A percentile compares a stretch with the other conserved stretches of the same genome.
These are phyloP conservation scores for Alectoria sarmentosa DNA, from an alignment of 495 filamentous ascomycete species.

Conservation along the genomic window DNA sequence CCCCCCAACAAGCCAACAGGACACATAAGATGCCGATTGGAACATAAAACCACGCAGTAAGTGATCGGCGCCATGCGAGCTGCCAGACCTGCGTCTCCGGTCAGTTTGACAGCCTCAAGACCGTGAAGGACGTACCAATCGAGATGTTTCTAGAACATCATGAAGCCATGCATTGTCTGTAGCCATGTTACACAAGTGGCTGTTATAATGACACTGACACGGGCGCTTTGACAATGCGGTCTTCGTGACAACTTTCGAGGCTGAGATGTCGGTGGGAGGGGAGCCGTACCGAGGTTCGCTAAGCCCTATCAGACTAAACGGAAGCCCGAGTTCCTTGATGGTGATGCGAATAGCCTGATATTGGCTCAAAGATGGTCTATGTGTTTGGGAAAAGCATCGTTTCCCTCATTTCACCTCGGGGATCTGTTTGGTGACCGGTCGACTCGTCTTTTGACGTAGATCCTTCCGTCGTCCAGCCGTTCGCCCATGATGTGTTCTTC, in stretches of 20 bases:
- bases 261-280: background rate
- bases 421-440: slow-evolving; percentile 9
- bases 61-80: slow-evolving; percentile 31
- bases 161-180: background rate
- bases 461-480: slow-evolving; percentile 24
- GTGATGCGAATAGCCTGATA: background rate
- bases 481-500: slow-evolving; percentile 27
- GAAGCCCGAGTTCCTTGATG: background rate
- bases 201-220: background rate
- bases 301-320: slow-evolving; percentile 5
- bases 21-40: slow-evolving; percentile 41
- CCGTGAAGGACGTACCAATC: background rate
- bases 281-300: background rate
- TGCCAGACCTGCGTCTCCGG: slow-evolving; percentile 20
- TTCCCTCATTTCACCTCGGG: background rate
- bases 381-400: background rate
- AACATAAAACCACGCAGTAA: slow-evolving; percentile 43
- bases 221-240: background rate
- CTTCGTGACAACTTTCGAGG: background rate
- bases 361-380: background rate
- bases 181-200: background rate
- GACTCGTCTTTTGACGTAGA: slow-evolving; percentile 24
- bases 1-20: slow-evolving; percentile 44
- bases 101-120: background rate
- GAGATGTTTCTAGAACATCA: slow-evolving; percentile 4